phyloP scores from a whole-genome alignment of 305 asterid genomes.

The Fraxinus xanthoxyloides region DNA sequence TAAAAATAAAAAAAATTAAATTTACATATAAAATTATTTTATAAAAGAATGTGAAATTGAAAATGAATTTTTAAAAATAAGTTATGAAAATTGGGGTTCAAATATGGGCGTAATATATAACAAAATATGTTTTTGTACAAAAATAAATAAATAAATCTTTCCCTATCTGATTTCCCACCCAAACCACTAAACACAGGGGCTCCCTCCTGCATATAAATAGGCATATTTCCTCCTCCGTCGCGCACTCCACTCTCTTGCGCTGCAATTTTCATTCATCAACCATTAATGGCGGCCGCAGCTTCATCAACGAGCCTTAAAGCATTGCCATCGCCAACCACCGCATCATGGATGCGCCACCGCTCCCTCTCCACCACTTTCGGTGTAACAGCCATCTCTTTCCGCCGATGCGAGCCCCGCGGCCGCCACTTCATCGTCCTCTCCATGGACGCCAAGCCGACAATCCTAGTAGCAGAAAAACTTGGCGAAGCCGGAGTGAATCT shows the following conservation, averaged over 20 bases:
- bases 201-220: neutral
- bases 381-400: constrained; percentile 34
- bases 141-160: neutral
- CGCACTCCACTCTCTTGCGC: neutral
- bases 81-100: too few relatives aligned
- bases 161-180: neutral
- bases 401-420: constrained; percentile 25
- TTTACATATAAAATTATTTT: too few relatives aligned
- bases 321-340: constrained; percentile 36
- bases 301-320: constrained; percentile 50
- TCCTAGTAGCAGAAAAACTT: constrained; percentile 84
- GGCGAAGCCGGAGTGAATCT: constrained; percentile 78
- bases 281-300: constrained; percentile 55
- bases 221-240: neutral
- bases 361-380: constrained; percentile 44
- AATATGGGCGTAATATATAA: too few relatives aligned
- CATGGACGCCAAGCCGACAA: constrained; percentile 85
- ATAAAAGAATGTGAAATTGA: too few relatives aligned
- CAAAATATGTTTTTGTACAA: neutral
- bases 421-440: constrained; percentile 54
- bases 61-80: too few relatives aligned
- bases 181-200: neutral
- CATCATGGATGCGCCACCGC: constrained; percentile 47
- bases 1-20: too few relatives aligned
- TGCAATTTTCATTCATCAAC: neutral